These are phyloP conservation scores for Phoma sp. DNA, from an alignment of 2,329 filamentous ascomycete species.

Conservation along the genomic window DNA sequence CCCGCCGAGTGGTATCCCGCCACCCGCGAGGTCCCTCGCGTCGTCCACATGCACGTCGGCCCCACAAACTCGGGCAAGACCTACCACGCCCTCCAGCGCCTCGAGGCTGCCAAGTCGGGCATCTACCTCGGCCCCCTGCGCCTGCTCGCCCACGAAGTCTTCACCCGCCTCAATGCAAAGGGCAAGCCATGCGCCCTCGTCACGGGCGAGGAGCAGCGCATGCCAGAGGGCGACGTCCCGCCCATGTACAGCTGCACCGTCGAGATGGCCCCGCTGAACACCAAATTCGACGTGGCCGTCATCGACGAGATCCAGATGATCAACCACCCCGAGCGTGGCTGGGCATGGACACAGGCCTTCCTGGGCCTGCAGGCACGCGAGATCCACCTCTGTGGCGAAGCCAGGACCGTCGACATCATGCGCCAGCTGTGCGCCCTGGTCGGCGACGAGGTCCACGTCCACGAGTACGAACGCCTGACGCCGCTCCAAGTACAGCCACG, in stretches of 20 bases:
- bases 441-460: conserved; percentile 82
- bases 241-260: conserved; percentile 86
- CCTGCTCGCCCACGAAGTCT: conserved; percentile 93
- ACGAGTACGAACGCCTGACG: conserved; percentile 83
- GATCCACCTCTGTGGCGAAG: conserved; percentile 91
- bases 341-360: conserved; percentile 92
- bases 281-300: conserved; percentile 83
- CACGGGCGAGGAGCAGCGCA: conserved; percentile 87
- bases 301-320: conserved; percentile 99
- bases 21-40: conserved; percentile 79
- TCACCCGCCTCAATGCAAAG: conserved; percentile 79
- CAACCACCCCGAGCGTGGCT: conserved; percentile 77
- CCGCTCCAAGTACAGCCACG: conserved; percentile 70
- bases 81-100: conserved; percentile 85
- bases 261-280: conserved; percentile 76
- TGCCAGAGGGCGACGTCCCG: conserved; percentile 59
- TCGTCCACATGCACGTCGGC: conserved; percentile 89
- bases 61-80: conserved; percentile 99
- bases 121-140: conserved; percentile 91
- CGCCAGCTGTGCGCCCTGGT: conserved; percentile 76
- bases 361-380: conserved; percentile 87
- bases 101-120: conserved; percentile 77
- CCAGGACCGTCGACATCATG: conserved; percentile 79
- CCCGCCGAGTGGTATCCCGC: conserved; percentile 92
- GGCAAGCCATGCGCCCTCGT: conserved; percentile 79